Evolutionary conservation across 192 early-diverging fungal genomes (phyloP).

Genomic region (Umbelopsis vinacea): DNA sequence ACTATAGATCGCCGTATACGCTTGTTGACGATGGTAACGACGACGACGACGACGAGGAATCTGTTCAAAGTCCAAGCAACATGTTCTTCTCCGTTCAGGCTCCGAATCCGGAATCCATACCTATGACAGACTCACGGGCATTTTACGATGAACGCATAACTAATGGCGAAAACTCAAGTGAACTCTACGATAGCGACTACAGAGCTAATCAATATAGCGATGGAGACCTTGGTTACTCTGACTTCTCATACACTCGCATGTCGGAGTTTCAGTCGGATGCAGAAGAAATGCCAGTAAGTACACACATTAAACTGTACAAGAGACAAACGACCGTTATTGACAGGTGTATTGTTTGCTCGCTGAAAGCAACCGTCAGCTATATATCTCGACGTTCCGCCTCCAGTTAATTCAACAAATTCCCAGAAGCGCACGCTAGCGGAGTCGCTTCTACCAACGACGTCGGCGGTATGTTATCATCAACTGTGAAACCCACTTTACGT

Average conservation of each 20-base stretch:
- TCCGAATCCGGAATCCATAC: conserved; percentile 33
- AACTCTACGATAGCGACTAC: conserved; percentile 17
- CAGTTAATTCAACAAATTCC: conserved; percentile 31
- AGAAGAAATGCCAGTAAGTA: conserved; percentile 34
- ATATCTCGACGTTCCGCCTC: conserved; percentile 53
- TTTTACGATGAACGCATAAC: conserved; percentile 37
- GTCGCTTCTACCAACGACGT: conserved; percentile 48
- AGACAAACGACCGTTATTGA: background rate
- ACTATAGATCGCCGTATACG: conserved; percentile 27
- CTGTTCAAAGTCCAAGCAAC: conserved; percentile 20
- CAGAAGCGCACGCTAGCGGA: conserved; percentile 46
- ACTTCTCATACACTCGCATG: conserved; percentile 4
- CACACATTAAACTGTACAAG: background rate
- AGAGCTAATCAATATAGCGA: conserved; percentile 10
- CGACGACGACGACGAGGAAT: conserved; percentile 38
- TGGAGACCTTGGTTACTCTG: conserved; percentile 4
- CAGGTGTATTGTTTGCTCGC: conserved; percentile 6
- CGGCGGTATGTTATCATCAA: conserved; percentile 34
- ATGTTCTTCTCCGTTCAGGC: conserved; percentile 37
- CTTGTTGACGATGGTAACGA: conserved; percentile 39
- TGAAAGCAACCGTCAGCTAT: conserved; percentile 56
- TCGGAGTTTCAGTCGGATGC: conserved; percentile 26
- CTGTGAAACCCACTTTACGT: background rate
- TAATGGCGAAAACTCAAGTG: background rate
- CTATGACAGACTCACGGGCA: conserved; percentile 33